A percentile compares a stretch with the other conserved stretches of the same genome.
phyloP scores from a whole-genome alignment of 805 yeast species.

The Metschnikowia henanensis region DNA sequence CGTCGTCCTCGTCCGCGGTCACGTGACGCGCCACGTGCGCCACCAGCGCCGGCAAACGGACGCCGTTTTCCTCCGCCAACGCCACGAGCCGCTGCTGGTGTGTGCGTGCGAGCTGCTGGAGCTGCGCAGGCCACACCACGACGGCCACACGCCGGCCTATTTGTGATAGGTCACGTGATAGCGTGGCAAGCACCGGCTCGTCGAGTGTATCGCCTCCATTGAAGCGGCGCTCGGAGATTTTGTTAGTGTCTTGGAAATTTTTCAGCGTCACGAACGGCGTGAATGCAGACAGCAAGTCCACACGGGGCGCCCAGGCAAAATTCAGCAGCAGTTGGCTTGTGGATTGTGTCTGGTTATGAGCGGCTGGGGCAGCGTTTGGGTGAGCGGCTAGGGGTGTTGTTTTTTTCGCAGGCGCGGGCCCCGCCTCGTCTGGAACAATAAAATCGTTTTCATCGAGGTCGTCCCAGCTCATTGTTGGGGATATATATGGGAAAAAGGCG shows the following conservation, averaged over 20 bases:
- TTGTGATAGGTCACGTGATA: conserved; percentile 39
- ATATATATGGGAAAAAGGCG: not conserved
- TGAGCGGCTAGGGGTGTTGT: not conserved
- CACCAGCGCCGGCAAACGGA: conserved; percentile 36
- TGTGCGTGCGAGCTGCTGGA: conserved; percentile 33
- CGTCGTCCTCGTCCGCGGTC: conserved; percentile 16
- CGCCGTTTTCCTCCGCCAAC: conserved; percentile 37
- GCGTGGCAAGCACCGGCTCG: conserved; percentile 62
- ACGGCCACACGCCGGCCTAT: conserved; percentile 37
- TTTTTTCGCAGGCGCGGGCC: not conserved
- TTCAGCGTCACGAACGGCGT: conserved; percentile 17
- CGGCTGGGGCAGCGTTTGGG: conserved; percentile 1
- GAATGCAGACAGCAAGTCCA: conserved; percentile 19
- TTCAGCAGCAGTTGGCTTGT: not conserved
- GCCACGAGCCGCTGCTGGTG: conserved; percentile 36
- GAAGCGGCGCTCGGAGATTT: conserved; percentile 49
- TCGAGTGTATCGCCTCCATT: conserved; percentile 72
- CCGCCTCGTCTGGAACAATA: conserved; percentile 39
- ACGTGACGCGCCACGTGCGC: conserved; percentile 29
- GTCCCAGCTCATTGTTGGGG: conserved; percentile 5
- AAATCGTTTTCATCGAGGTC: conserved; percentile 18
- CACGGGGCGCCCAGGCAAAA: conserved; percentile 19
- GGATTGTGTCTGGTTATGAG: not conserved
- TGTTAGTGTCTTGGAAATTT: conserved; percentile 13
- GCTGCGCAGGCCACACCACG: conserved; percentile 47